Base-by-base conservation (phyloP, 2,329 filamentous ascomycete genomes). In the Gaeumannomyces tritici region DNA sequence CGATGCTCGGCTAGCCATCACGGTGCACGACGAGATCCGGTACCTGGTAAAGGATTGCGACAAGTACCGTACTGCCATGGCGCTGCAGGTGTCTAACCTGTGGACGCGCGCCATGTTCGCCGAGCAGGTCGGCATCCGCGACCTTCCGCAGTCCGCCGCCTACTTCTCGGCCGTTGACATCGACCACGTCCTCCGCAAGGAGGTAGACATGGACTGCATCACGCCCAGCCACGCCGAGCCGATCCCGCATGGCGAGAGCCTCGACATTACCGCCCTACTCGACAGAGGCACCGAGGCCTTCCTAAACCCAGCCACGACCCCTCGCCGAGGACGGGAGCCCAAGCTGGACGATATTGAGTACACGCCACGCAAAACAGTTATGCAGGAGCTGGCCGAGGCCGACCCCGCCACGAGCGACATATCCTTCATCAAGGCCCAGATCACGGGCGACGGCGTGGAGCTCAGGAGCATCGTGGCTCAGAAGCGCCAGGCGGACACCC, bases 61-160 rank as follows among this genome's bases (percentile, higher is more conserved):
- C 75, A 90, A 89, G 69, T 99, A 98, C 70, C 85, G 89, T 55
- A 87, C 90, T 2, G 93, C 93, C 13, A 89, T 99, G 86, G 95
- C 96, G 1, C 79, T 99, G 15, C 95, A 99, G 73, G 83, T 99
- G 9, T 87, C 93, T 63, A 99, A 99, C 71, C 75, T 99, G 26
- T 99, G 95, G 95, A 99, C 96, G 0, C 84, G 95, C 60, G 93
- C 93, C 66, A 97, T 99, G 90, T 99, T 99, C 73, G 86, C 90
- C 0, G 92, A 99, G 74, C 95, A 99, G 75, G 90, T 97, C 70
- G 95, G 95, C 64, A 99, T 99, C 69, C 81, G 96, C 66, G 95
- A 99, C 70, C 82, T 99, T 12, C 95, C 96, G 0, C 95, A 98
- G 71, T 87, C 89, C 0, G 97, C 93, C 70, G 95, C 95, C 11